These are phyloP conservation scores for Dryadomyces quercus-mongolicae DNA, from an alignment of 2,329 filamentous ascomycete genomes.

Conservation along the genomic window DNA sequence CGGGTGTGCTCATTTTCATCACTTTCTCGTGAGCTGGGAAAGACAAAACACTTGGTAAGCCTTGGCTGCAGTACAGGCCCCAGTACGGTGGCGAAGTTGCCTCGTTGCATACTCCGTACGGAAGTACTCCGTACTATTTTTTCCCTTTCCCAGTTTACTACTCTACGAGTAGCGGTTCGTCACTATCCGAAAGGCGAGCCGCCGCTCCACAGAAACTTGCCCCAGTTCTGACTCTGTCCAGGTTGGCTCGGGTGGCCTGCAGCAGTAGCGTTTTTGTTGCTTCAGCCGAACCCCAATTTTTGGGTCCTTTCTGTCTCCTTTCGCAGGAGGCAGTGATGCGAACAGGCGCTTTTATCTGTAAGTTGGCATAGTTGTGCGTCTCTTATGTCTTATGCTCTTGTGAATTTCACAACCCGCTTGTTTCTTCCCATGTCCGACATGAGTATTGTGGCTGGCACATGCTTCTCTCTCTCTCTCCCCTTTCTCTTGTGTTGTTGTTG, in stretches of 20 bases:
- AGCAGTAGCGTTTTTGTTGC: not conserved
- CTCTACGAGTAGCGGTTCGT: not conserved
- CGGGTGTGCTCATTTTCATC: too few species aligned
- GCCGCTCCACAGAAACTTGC: slow-evolving; percentile 8
- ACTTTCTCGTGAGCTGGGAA: too few species aligned
- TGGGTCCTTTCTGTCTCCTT: not conserved
- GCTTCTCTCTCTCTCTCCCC: not conserved
- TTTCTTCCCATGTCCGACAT: too few species aligned
- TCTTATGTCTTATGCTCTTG: not conserved
- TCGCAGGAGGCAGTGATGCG: not conserved
- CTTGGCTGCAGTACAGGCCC: not conserved
- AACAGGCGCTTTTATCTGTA: not conserved
- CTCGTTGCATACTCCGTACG: not conserved
- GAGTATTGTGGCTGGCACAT: not conserved
- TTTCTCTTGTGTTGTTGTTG: not conserved
- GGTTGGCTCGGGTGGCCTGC: slow-evolving; percentile 3
- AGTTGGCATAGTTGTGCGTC: not conserved
- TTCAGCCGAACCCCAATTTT: not conserved
- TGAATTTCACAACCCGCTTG: too few species aligned
- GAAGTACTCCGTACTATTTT: not conserved
- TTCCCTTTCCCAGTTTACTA: not conserved
- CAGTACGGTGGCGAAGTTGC: not conserved
- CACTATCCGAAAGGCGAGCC: slow-evolving; percentile 4
- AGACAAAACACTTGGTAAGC: not conserved
- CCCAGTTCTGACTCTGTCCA: slow-evolving; percentile 1